Evolutionary conservation across 768 basidiomycete species (phyloP).

Genomic region (Suillus ampliporus): DNA sequence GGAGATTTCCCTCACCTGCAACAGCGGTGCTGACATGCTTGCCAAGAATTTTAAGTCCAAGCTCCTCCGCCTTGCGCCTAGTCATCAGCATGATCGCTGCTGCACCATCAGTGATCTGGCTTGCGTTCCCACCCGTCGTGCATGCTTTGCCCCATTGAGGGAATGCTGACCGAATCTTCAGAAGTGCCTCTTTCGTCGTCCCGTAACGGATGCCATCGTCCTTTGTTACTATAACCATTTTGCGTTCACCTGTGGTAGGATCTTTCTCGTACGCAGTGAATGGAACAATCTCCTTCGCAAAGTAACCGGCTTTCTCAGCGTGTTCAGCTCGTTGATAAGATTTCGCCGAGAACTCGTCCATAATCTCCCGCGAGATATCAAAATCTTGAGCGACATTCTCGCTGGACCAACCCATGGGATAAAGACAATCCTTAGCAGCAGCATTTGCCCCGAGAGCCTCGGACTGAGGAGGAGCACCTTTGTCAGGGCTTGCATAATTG

Average conservation of each 20-base stretch:
- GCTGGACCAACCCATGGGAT: slow-evolving; percentile 90
- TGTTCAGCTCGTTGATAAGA: slow-evolving; percentile 83
- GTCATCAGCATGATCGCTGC: slow-evolving; percentile 86
- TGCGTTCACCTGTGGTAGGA: slow-evolving; percentile 55
- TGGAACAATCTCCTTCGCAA: slow-evolving; percentile 74
- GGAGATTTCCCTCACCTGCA: slow-evolving; percentile 48
- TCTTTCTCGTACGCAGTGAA: slow-evolving; percentile 71
- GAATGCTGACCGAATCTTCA: slow-evolving; percentile 75
- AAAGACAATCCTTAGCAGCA: slow-evolving; percentile 62
- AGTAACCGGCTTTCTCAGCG: slow-evolving; percentile 71
- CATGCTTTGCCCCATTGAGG: slow-evolving; percentile 78
- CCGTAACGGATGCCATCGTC: slow-evolving; percentile 84
- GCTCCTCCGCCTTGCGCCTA: slow-evolving; percentile 74
- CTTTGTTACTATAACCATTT: slow-evolving; percentile 58
- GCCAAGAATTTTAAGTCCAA: slow-evolving; percentile 75
- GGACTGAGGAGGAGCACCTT: slow-evolving; percentile 62
- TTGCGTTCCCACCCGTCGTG: slow-evolving; percentile 87
- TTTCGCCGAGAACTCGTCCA: slow-evolving; percentile 74
- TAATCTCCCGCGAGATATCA: slow-evolving; percentile 71
- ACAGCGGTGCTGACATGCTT: slow-evolving; percentile 80
- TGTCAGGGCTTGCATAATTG: slow-evolving; percentile 57
- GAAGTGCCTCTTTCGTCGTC: slow-evolving; percentile 68
- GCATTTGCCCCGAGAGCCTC: slow-evolving; percentile 62
- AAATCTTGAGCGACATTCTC: slow-evolving; percentile 85
- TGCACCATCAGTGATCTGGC: slow-evolving; percentile 84